phyloP scores from a whole-genome alignment of 202 grass and related monocot species.

The Setaria viridis region DNA sequence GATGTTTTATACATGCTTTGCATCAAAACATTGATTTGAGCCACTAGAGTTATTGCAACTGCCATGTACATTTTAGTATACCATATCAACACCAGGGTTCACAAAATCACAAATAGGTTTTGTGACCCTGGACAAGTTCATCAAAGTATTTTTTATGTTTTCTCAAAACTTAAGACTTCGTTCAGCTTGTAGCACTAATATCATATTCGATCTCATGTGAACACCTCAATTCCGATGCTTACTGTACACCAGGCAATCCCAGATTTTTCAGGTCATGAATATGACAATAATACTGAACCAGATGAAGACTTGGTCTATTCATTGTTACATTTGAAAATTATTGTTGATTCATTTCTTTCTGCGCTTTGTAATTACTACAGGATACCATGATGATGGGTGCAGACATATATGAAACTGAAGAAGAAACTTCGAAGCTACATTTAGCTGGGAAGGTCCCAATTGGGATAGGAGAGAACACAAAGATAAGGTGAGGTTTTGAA shows the following conservation, averaged over 20 bases:
- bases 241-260: not conserved
- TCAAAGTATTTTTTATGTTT: not conserved
- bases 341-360: not conserved
- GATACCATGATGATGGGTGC: slow-evolving; percentile 87
- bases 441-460: slow-evolving; percentile 65
- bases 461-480: slow-evolving; percentile 75
- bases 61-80: not conserved
- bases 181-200: not conserved
- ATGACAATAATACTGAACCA: not conserved
- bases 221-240: not conserved
- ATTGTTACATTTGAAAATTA: not conserved
- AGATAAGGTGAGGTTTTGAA: slow-evolving; percentile 58
- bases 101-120: not conserved
- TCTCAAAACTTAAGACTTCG: not conserved
- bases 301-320: not conserved
- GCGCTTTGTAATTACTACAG: slow-evolving; percentile 40
- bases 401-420: slow-evolving; percentile 68
- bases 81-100: not conserved
- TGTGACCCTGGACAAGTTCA: not conserved
- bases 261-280: not conserved
- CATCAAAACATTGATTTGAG: not conserved
- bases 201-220: not conserved
- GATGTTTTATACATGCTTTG: slow-evolving; percentile 3
- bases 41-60: not conserved
- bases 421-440: slow-evolving; percentile 54